Evolutionary conservation across 2,329 filamentous ascomycete species (phyloP).

Genomic region (Periconia macrospinosa): DNA sequence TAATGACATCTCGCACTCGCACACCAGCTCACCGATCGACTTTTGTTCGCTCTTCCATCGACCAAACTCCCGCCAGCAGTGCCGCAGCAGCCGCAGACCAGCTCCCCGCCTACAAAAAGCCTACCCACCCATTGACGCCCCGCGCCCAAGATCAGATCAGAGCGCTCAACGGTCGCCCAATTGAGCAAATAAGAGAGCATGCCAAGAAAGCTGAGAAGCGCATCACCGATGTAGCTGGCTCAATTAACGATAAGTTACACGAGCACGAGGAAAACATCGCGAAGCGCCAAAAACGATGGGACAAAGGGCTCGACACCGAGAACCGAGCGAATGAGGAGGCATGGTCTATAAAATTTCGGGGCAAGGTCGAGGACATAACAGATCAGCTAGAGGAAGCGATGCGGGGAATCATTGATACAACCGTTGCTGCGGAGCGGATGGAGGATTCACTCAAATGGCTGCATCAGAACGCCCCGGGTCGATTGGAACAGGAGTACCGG

Average conservation of each 20-base stretch:
- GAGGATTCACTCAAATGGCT: conserved; percentile 49
- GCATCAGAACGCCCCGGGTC: conserved; percentile 35
- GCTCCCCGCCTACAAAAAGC: conserved; percentile 58
- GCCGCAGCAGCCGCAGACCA: conserved; percentile 8
- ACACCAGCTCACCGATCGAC: background rate
- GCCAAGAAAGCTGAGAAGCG: conserved; percentile 49
- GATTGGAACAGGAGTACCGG: conserved; percentile 30
- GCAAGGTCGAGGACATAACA: conserved; percentile 56
- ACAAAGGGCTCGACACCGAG: conserved; percentile 38
- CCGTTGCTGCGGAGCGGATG: conserved; percentile 50
- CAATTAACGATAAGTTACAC: conserved; percentile 59
- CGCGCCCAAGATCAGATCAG: conserved; percentile 51
- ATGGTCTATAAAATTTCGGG: conserved; percentile 43
- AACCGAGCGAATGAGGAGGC: conserved; percentile 43
- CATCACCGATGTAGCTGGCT: conserved; percentile 54
- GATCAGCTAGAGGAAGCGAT: conserved; percentile 60
- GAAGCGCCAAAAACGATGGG: conserved; percentile 36
- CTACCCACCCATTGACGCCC: conserved; percentile 54
- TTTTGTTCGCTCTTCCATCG: background rate
- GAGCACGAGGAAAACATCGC: conserved; percentile 42
- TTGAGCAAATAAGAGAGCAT: conserved; percentile 52
- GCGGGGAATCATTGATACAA: conserved; percentile 60
- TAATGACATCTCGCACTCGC: background rate
- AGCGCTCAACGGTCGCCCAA: conserved; percentile 46
- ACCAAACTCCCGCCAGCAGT: background rate